Evolutionary conservation across 441 rosid species (phyloP), one percentile per base, ranked within the genome.

Genomic region (Brassica balearica): DNA sequence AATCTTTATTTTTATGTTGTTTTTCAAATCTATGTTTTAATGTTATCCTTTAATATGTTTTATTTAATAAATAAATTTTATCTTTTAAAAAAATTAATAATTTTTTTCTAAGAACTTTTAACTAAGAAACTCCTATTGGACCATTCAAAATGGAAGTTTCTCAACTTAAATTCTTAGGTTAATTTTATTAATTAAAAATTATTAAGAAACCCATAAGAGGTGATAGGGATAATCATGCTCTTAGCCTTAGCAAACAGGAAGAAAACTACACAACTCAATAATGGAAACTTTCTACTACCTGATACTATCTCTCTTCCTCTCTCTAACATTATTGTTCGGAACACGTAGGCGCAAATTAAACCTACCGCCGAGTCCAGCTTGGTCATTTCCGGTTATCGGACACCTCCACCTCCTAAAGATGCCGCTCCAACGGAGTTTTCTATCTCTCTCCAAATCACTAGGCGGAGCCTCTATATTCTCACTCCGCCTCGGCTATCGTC

Each of bases 381-480:
- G 51, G 2, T 5, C 77, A 8, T 58, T 58, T 6, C 76, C 73
- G 8, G 23, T 72, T 4, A 55, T 78, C 9, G 81, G 81, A 9
- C 81, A 78, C 15, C 41, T 78, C 17, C 77, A 71, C 61, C 81
- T 71, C 6, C 22, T 78, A 56, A 78, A 72, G 68, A 68, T 32
- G n/a, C 81, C 81, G 4, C 66, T 78, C 27, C 81, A 78, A 60
- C 68, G 77, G 4, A 72, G 25, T 3, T 72, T 66, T 14, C 53
- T 65, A 8, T 38, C 67, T 0, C 68, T 72, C n/a, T 72, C 77
- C 1, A 32, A 72, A 67, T 71, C 72, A 1, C 38, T 64, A 29
- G 23, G 17, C 6, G 15, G 19, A 1, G 79, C 75, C 12, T 20
- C 74, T 0, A 51, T 74, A 5, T 48, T 79, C 73, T 74, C 74